These are phyloP conservation scores for Lipomyces yamanashiensis DNA, from an alignment of 805 yeast genomes.

Conservation along the genomic window DNA sequence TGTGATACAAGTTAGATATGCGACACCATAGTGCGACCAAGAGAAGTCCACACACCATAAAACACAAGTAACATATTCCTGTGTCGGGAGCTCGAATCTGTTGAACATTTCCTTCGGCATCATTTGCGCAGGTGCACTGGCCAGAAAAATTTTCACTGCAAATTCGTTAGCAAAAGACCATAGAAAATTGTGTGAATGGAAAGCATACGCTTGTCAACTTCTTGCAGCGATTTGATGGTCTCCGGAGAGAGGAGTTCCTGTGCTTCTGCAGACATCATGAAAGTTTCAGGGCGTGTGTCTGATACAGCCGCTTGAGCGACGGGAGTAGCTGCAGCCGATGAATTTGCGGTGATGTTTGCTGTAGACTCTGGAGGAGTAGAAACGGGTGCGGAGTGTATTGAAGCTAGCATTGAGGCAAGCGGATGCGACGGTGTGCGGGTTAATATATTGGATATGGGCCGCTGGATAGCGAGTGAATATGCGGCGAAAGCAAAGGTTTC, in stretches of 20 bases:
- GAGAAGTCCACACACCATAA: conserved; percentile 57
- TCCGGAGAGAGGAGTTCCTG: conserved; percentile 33
- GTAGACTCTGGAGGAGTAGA: conserved; percentile 10
- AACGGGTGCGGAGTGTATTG: conserved; percentile 1
- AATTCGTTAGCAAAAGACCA: background rate
- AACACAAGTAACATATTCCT: conserved; percentile 93
- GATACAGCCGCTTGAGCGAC: conserved; percentile 3
- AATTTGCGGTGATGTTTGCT: background rate
- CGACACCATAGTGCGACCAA: background rate
- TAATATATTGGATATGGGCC: background rate
- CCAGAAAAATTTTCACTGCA: conserved; percentile 72
- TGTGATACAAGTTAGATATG: background rate
- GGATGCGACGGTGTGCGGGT: background rate
- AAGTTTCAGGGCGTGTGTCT: conserved; percentile 37
- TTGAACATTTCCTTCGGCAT: conserved; percentile 84
- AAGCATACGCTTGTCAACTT: conserved; percentile 31
- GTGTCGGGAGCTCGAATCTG: conserved; percentile 81
- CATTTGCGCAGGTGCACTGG: conserved; percentile 96
- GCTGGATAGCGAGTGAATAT: background rate
- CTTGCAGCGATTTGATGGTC: conserved; percentile 31
- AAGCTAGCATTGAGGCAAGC: background rate
- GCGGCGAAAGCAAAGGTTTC: conserved; percentile 5
- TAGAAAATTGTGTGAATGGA: background rate
- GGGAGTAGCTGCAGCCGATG: conserved; percentile 19
- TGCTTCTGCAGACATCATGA: conserved; percentile 38